A percentile compares a stretch with the other conserved stretches of the same genome.
Conservation (phyloP, 192 early-diverging fungal species). For the Globomyces pollinis-pini region DNA sequence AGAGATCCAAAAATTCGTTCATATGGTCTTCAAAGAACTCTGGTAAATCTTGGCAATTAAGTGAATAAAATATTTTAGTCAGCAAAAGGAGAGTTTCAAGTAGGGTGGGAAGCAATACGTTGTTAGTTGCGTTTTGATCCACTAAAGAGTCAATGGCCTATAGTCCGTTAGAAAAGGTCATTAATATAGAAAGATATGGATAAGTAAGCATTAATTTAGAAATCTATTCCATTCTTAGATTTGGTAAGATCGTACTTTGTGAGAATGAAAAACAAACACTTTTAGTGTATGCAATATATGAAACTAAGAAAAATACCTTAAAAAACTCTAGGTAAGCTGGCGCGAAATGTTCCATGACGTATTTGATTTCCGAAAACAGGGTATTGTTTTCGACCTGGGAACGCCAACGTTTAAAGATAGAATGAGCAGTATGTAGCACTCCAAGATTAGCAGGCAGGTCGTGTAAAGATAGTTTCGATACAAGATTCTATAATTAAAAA, state of each 20-base stretch:
- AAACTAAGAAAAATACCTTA: slow-evolving; percentile 38
- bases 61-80: slow-evolving; percentile 84
- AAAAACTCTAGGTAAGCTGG: slow-evolving; percentile 76
- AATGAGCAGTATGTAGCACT: slow-evolving; percentile 89
- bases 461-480: slow-evolving; percentile 62
- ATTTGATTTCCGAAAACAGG: slow-evolving; percentile 86
- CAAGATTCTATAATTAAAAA: slow-evolving; percentile 47
- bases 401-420: slow-evolving; percentile 92
- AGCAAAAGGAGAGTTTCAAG: slow-evolving; percentile 69
- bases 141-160: slow-evolving; percentile 77
- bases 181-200: no score
- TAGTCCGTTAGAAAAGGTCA: no score
- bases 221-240: no score
- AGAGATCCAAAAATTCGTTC: slow-evolving; percentile 66
- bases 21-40: slow-evolving; percentile 95
- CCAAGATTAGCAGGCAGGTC: slow-evolving; percentile 85
- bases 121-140: slow-evolving; percentile 54
- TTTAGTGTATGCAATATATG: neutral
- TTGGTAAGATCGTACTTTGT: no score
- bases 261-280: slow-evolving; percentile 4
- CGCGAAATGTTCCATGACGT: slow-evolving; percentile 79
- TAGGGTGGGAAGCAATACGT: slow-evolving; percentile 57
- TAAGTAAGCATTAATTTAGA: no score
- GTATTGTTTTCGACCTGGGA: slow-evolving; percentile 68
- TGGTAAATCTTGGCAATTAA: slow-evolving; percentile 95